Evolutionary conservation across 768 basidiomycete species (phyloP).

Genomic region (Phylloporus sp.): DNA sequence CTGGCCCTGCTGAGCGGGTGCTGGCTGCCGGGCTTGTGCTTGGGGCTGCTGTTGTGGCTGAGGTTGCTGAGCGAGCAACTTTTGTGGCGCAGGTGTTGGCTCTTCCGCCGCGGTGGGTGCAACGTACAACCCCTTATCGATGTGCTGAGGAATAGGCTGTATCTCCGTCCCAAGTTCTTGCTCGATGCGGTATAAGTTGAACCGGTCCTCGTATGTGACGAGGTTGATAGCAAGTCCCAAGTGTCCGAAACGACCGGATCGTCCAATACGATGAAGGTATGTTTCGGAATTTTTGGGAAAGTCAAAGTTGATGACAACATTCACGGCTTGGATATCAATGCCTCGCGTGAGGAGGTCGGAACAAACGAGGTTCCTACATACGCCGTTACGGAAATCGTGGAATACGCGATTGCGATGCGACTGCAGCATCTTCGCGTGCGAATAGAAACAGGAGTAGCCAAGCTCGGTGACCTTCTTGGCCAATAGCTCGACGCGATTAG

Average conservation of each 20-base stretch:
- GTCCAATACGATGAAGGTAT: slow-evolving; percentile 97
- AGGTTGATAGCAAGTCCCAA: slow-evolving; percentile 96
- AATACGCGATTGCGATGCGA: slow-evolving; percentile 98
- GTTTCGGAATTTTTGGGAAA: slow-evolving; percentile 99
- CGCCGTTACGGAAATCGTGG: slow-evolving; percentile 98
- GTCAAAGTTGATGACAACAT: slow-evolving; percentile 99
- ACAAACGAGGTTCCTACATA: slow-evolving; percentile 98
- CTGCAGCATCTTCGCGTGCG: slow-evolving; percentile 99
- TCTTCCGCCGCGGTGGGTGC: slow-evolving; percentile 56
- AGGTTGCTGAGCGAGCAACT: slow-evolving; percentile 33
- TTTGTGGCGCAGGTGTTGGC: slow-evolving; percentile 44
- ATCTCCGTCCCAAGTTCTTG: slow-evolving; percentile 99
- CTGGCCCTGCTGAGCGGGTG: slow-evolving; percentile 22
- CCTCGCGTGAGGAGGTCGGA: slow-evolving; percentile 96
- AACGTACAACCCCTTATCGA: slow-evolving; percentile 92
- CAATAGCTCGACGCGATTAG: slow-evolving; percentile 97
- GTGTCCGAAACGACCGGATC: slow-evolving; percentile 96
- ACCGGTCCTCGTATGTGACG: slow-evolving; percentile 96
- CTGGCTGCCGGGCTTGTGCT: slow-evolving; percentile 28
- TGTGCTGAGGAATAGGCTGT: slow-evolving; percentile 85
- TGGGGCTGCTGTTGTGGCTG: slow-evolving; percentile 23
- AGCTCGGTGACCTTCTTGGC: slow-evolving; percentile 99
- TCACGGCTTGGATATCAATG: slow-evolving; percentile 99
- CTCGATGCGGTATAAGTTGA: slow-evolving; percentile 97
- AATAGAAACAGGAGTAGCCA: slow-evolving; percentile 99